Conservation (phyloP, 768 basidiomycete genomes). For the Suillus tomentosus region DNA sequence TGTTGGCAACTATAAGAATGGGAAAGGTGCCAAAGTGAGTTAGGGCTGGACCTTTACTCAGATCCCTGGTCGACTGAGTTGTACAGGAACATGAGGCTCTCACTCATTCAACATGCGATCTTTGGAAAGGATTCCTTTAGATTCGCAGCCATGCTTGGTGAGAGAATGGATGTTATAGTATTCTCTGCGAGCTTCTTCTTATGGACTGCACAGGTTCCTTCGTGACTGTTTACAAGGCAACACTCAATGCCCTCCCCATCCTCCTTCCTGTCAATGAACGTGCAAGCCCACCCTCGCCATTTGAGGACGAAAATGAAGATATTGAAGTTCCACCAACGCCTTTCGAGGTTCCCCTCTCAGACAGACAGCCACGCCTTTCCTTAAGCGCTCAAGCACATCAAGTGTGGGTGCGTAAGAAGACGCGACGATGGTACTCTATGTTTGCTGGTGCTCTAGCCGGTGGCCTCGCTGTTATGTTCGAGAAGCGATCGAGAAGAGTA, state of each 20-base stretch:
- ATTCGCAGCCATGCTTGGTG: constrained; percentile 88
- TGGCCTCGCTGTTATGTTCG: constrained; percentile 72
- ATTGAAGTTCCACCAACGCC: constrained; percentile 14
- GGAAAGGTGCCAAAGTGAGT: constrained; percentile 63
- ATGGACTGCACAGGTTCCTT: constrained; percentile 56
- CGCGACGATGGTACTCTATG: constrained; percentile 76
- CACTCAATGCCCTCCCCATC: constrained; percentile 78
- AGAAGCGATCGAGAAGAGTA: constrained; percentile 63
- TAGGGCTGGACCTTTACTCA: not conserved
- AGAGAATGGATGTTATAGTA: constrained; percentile 15
- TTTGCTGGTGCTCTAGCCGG: constrained; percentile 79
- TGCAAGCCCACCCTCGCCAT: constrained; percentile 28
- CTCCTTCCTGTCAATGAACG: constrained; percentile 49
- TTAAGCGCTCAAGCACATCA: constrained; percentile 65
- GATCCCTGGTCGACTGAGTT: not conserved
- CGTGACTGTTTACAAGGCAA: constrained; percentile 74
- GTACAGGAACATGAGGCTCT: constrained; percentile 59
- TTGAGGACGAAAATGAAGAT: constrained; percentile 33
- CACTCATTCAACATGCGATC: constrained; percentile 76
- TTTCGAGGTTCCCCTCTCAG: constrained; percentile 22
- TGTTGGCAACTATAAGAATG: constrained; percentile 74
- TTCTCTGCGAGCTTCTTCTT: not conserved
- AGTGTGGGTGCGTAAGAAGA: constrained; percentile 63
- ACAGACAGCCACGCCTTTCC: constrained; percentile 55
- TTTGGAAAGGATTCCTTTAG: constrained; percentile 83